Evolutionary conservation across 1,284 basidiomycete genomes (phyloP).

Genomic region (Phaffia rhodozyma): DNA sequence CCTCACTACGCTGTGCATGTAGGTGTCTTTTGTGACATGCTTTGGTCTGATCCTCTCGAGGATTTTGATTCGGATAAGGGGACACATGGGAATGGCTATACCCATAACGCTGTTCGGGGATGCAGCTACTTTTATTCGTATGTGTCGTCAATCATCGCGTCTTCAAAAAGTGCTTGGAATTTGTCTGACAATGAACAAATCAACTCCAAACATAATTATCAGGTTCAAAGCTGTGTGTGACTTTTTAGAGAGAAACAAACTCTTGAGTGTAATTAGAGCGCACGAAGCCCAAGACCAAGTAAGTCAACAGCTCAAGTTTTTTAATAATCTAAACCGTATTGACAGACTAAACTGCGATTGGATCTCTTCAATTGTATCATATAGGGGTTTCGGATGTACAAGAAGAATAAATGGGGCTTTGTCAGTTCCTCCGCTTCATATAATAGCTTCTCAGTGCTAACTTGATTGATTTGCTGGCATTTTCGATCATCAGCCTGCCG

Average conservation of each 20-base stretch:
- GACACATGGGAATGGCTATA: conserved; percentile 58
- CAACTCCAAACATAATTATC: conserved; percentile 5
- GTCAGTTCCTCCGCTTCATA: too few relatives aligned
- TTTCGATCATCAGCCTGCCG: conserved; percentile 47
- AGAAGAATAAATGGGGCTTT: conserved; percentile 79
- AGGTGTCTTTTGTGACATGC: conserved; percentile 75
- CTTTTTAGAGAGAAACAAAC: conserved; percentile 85
- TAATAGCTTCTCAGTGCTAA: too few relatives aligned
- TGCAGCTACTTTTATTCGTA: conserved; percentile 94
- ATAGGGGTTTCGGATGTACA: conserved; percentile 62
- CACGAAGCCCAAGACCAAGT: conserved; percentile 94
- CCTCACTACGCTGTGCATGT: too few relatives aligned
- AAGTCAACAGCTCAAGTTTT: conserved; percentile 24
- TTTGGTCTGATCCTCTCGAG: conserved; percentile 90
- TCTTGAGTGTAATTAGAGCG: conserved; percentile 87
- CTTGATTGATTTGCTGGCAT: too few relatives aligned
- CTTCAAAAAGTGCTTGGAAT: neutral
- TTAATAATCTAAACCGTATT: neutral
- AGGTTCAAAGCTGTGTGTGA: conserved; percentile 89
- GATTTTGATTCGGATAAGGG: conserved; percentile 81
- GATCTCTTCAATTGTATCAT: conserved; percentile 44
- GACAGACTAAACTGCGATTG: conserved; percentile 4
- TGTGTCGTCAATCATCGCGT: conserved; percentile 27
- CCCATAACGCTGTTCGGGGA: conserved; percentile 90
- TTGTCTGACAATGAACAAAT: too few relatives aligned